Evolutionary conservation across 2,329 filamentous ascomycete genomes (phyloP), one percentile per base, ranked within the genome.

Genomic region (Huntiella decipiens): DNA sequence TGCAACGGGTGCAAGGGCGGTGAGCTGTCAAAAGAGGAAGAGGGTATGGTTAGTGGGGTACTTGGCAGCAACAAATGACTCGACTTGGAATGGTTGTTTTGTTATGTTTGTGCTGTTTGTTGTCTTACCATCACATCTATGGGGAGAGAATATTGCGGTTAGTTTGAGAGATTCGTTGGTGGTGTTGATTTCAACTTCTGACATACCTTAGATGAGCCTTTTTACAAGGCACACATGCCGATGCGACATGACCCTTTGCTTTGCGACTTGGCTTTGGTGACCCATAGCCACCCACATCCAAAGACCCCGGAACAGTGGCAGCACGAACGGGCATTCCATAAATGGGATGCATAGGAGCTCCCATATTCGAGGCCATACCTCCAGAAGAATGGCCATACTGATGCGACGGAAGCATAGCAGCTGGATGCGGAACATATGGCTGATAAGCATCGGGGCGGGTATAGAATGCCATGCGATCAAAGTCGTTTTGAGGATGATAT

Each of bases 211-310:
- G 69, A 70, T 91, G 83, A 34, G 83, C 83, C 60, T 76, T 77
- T 59, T 88, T 88, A 64, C 83, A 91, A 50, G 85, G 84, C 53
- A 88, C 78, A 58, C 83, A 91, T 19, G 83, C 83, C 33, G 82
- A 87, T 43, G 82, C 81, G 45, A 88, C 83, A 63, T 91, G 83
- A 11, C 81, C 80, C 57, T 85, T 85, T 4, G 79, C 77, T 58
- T 79, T 80, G 53, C 76, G 67, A 51, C 77, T 73, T 5, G 72
- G 66, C 54, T 75, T 78, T 2, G 74, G 71, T 35, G 74, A 75
- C 8, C 65, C 61, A 51, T 67, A 70, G 33, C 64, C 46, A 3
- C 35, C 60, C 17, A 58, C 59, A 34, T 74, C 70, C n/a, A 61
- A 56, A 15, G 43, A 43, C 15, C 47, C 47, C 15, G 44, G 39